These are phyloP conservation scores for Cystobasidium pallidum DNA, from an alignment of 1,284 basidiomycete species.

Conservation along the genomic window DNA sequence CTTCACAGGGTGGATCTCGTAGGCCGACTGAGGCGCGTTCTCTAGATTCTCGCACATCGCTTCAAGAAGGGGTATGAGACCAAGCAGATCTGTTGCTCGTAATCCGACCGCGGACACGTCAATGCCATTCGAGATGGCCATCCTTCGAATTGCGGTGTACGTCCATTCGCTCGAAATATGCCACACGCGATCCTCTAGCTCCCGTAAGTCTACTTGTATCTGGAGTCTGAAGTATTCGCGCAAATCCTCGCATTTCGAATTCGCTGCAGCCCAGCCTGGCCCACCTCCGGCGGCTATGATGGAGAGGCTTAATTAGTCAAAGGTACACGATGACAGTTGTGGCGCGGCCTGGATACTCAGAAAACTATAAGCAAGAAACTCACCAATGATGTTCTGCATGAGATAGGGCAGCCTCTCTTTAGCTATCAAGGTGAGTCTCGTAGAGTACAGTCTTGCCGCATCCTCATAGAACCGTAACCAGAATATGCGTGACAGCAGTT, in stretches of 20 bases:
- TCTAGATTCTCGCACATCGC: conserved; percentile 43
- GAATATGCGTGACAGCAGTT: conserved; percentile 43
- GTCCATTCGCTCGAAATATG: conserved; percentile 42
- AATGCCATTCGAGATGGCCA: conserved; percentile 41
- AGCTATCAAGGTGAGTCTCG: conserved; percentile 38
- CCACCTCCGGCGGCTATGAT: conserved; percentile 38
- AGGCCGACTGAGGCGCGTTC: conserved; percentile 33
- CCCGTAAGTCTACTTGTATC: conserved; percentile 40
- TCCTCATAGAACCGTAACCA: conserved; percentile 42
- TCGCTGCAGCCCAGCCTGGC: conserved; percentile 41
- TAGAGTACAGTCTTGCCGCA: conserved; percentile 39
- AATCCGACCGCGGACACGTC: conserved; percentile 33
- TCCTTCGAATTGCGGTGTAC: conserved; percentile 42
- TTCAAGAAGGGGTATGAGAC: conserved; percentile 39
- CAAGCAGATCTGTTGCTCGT: conserved; percentile 31
- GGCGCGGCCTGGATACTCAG: not conserved
- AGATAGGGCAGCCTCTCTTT: conserved; percentile 37
- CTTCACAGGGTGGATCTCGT: conserved; percentile 39
- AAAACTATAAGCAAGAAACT: not conserved
- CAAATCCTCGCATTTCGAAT: conserved; percentile 40
- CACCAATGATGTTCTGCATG: conserved; percentile 42
- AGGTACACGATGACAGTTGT: not conserved
- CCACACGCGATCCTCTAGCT: conserved; percentile 44
- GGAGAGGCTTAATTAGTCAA: not conserved
- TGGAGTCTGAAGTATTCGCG: conserved; percentile 42